Conservation (phyloP, 768 basidiomycete genomes). For the Rhodotorula kratochvilovae region DNA sequence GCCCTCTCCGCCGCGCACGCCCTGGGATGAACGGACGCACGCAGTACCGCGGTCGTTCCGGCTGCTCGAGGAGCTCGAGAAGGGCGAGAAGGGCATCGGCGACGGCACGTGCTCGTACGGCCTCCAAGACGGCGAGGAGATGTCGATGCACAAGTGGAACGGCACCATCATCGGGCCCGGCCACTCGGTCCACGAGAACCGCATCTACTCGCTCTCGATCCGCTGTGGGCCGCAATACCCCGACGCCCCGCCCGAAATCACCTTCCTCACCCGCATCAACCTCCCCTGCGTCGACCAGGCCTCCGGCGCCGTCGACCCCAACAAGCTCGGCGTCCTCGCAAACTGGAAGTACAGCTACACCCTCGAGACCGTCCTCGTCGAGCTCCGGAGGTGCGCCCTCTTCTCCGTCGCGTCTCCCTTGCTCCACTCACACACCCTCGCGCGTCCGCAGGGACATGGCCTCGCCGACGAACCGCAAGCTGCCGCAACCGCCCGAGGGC, state of each 20-base stretch:
- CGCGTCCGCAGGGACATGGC: conserved; percentile 99
- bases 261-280: conserved; percentile 84
- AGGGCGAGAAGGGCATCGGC: conserved; percentile 98
- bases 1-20: not conserved
- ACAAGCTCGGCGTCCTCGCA: conserved; percentile 66
- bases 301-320: conserved; percentile 71
- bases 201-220: conserved; percentile 94
- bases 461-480: conserved; percentile 79
- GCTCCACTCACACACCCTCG: no score
- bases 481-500: conserved; percentile 91
- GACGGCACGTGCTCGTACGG: conserved; percentile 98
- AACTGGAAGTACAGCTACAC: conserved; percentile 71
- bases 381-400: conserved; percentile 72
- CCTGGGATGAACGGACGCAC: no score
- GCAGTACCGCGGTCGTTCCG: conserved; percentile 93
- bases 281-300: conserved; percentile 78
- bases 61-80: conserved; percentile 95
- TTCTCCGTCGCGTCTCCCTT: not conserved
- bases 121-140: conserved; percentile 88
- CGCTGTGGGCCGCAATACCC: conserved; percentile 72
- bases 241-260: conserved; percentile 69
- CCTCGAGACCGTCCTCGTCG: conserved; percentile 85
- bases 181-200: conserved; percentile 97
- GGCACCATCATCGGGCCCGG: conserved; percentile 98
- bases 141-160: conserved; percentile 97